Percentiles rank a stretch among this genome's conserved stretches.
phyloP scores from a whole-genome alignment of 345 rosid genomes.

The Eucalyptus microcorys region DNA sequence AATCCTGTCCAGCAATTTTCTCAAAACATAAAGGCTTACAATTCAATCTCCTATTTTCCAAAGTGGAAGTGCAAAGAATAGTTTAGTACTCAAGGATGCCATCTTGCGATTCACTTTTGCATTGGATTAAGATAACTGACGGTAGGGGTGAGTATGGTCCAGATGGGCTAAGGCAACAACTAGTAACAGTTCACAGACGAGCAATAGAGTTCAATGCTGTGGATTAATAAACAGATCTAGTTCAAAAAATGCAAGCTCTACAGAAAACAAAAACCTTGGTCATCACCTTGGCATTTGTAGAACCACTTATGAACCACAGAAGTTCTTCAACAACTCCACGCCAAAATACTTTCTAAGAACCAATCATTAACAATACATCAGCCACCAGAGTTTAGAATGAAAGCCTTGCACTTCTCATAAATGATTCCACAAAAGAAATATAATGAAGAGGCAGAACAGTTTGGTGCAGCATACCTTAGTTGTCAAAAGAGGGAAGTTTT shows the following conservation, averaged over 20 bases:
- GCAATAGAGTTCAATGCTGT: not conserved
- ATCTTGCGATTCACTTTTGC: not conserved
- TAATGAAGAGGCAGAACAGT: not conserved
- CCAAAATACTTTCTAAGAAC: constrained; percentile 89
- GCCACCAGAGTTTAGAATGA: not conserved
- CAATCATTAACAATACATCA: not conserved
- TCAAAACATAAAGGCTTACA: not conserved
- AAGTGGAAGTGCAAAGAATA: not conserved
- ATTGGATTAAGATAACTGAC: not conserved
- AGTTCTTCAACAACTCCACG: constrained; percentile 97
- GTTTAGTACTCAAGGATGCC: not conserved
- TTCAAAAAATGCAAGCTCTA: not conserved
- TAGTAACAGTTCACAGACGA: not conserved
- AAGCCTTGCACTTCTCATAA: not conserved
- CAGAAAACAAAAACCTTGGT: not conserved
- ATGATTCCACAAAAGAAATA: not conserved
- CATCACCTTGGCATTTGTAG: constrained; percentile 84
- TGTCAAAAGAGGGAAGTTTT: constrained; percentile 73
- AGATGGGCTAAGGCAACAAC: not conserved
- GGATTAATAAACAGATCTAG: not conserved
- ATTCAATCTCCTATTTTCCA: not conserved
- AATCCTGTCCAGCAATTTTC: not conserved
- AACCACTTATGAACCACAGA: constrained; percentile 96
- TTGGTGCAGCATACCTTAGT: constrained; percentile 44
- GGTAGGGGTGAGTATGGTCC: too few relatives aligned